phyloP scores from a whole-genome alignment of 75 land plant genomes.

The Gnetum montanum region DNA sequence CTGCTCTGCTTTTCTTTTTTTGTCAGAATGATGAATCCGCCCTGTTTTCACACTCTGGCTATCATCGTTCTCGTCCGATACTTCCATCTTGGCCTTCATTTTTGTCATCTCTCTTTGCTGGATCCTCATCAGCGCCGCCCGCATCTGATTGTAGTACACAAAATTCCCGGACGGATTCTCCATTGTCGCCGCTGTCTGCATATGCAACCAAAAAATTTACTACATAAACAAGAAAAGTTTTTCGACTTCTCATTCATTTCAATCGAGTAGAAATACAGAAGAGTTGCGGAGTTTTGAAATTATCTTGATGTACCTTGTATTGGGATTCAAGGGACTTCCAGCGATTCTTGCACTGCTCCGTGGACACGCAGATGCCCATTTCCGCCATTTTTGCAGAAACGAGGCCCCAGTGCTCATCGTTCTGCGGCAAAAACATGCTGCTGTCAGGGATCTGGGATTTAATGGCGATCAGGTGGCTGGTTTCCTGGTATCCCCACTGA shows the following conservation, averaged over 20 bases:
- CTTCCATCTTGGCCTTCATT: constrained; percentile 49
- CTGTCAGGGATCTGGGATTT: constrained; percentile 71
- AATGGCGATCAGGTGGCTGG: constrained; percentile 78
- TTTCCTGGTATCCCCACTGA: constrained; percentile 85
- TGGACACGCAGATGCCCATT: constrained; percentile 64
- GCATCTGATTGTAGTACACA: no score
- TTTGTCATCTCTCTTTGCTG: constrained; percentile 24
- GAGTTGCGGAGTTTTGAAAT: neutral
- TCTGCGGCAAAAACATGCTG: constrained; percentile 73
- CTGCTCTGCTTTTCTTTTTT: constrained; percentile 28
- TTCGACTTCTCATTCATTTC: constrained; percentile 14
- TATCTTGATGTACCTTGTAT: constrained; percentile 57
- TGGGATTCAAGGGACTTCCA: constrained; percentile 94
- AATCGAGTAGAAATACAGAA: neutral
- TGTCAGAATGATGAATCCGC: no score
- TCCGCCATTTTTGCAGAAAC: constrained; percentile 73
- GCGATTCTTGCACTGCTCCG: constrained; percentile 96
- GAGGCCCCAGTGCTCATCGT: constrained; percentile 81
- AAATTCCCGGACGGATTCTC: no score
- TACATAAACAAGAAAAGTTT: no score
- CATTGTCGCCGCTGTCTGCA: no score
- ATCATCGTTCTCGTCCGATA: constrained; percentile 8
- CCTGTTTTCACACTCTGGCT: no score
- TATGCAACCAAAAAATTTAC: no score
- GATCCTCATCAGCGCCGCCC: constrained; percentile 19